Base-by-base conservation (phyloP, 2,329 filamentous ascomycete genomes). In the Paecilomyces sp. region DNA sequence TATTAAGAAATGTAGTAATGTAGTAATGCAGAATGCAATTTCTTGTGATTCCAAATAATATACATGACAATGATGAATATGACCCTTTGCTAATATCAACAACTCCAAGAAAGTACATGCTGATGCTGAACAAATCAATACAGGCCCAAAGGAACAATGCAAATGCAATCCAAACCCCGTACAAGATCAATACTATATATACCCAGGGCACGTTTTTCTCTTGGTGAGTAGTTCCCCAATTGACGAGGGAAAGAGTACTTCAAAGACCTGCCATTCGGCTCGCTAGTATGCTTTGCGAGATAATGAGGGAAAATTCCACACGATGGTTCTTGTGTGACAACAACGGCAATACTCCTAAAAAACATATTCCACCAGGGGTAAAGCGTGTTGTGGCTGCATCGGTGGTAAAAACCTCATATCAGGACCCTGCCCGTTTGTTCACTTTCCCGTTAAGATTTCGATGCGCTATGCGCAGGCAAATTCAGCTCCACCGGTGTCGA, bases 331-430 rank as follows among this genome's bases (percentile, higher is more conserved):
- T 53, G 51, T 53, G 51, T 53, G 28, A 47, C 18, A 47, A 18
- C 41, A 18, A 47, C n/a, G 7, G 41, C 41, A 18, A 18, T 22
- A 47, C 41, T 18, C 18, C 41, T 47, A 8, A 9, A 15, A 15
- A 28, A 47, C 36, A 18, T 47, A 47, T 18, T 47, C 41, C 41
- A 47, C 41, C n/a, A 15, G 22, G 18, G 12, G 54, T 56, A 56
- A 33, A 24, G 18, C 5, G 54, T 47, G n/a, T 18, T 53, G 22
- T 30, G 11, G 28, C 51, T 47, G 52, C 57, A 55, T 58, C 47
- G 30, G 36, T 58, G 51, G 53, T 55, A 55, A 55, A 58, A 61
- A 59, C 53, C 55, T 57, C 55, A 57, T 36, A 57, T 57, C 55
- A 57, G 55, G 34, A 31, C 55, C 34, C 55, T 53, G 51, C 22